Conservation (phyloP, 2,329 filamentous ascomycete genomes). For the Cordyceps pruinosa region DNA sequence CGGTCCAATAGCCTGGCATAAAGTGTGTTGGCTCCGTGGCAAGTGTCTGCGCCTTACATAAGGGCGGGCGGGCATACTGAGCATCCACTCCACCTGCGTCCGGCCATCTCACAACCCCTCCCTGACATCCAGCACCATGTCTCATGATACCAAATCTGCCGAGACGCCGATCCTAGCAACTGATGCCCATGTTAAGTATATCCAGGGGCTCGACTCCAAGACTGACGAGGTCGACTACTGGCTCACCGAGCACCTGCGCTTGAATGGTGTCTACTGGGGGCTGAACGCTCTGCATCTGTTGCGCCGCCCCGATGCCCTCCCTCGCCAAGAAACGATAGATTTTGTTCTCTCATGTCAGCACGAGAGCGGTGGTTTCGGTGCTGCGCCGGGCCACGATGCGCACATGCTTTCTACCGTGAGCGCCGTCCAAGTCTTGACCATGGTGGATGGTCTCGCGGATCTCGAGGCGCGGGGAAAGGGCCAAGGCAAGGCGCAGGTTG, state of each 20-base stretch:
- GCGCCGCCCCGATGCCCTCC: constrained; percentile 70
- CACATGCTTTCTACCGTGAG: constrained; percentile 96
- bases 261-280: constrained; percentile 97
- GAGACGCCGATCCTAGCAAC: constrained; percentile 41
- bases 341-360: constrained; percentile 96
- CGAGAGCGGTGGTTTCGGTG: constrained; percentile 83
- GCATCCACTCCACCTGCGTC: too few species aligned
- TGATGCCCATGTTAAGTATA: constrained; percentile 75
- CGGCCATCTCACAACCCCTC: too few species aligned
- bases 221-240: constrained; percentile 97
- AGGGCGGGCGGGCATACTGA: too few species aligned
- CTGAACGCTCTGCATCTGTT: constrained; percentile 83
- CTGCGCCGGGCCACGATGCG: constrained; percentile 87
- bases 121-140: constrained; percentile 21
- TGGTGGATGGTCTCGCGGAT: constrained; percentile 75
- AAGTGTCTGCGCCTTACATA: too few species aligned
- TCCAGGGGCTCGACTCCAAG: constrained; percentile 83
- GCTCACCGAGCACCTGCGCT: constrained; percentile 90
- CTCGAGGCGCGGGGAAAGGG: constrained; percentile 66
- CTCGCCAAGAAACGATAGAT: constrained; percentile 72
- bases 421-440: constrained; percentile 86
- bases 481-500: constrained; percentile 58
- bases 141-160: constrained; percentile 20
- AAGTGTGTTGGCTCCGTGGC: too few species aligned
- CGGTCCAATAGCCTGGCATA: too few species aligned